Evolutionary conservation across 2,329 filamentous ascomycete genomes (phyloP).

Genomic region (Xylariaceae sp.): DNA sequence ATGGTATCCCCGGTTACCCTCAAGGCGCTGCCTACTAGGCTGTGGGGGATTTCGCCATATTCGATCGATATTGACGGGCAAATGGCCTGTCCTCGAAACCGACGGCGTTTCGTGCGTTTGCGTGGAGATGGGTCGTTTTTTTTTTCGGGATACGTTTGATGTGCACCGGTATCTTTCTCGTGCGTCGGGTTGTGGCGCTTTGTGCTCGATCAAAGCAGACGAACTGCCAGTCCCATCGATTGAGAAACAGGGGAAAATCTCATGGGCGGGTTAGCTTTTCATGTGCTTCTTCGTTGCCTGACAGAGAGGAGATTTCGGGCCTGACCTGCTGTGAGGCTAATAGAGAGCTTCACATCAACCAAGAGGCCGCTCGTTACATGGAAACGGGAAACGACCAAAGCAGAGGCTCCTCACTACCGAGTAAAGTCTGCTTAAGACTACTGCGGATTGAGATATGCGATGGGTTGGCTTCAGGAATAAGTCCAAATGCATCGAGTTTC

Average conservation of each 20-base stretch:
- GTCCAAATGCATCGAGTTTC: background rate
- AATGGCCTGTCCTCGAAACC: background rate
- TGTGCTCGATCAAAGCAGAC: background rate
- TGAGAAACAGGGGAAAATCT: constrained; percentile 6
- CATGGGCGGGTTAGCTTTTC: constrained; percentile 14
- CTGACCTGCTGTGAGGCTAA: constrained; percentile 20
- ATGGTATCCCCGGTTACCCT: constrained; percentile 15
- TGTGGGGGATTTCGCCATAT: background rate
- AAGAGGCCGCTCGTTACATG: constrained; percentile 10
- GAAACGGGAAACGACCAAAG: constrained; percentile 3
- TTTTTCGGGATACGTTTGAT: constrained; percentile 4
- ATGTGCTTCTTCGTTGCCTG: constrained; percentile 21
- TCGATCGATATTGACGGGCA: background rate
- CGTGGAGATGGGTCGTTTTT: background rate
- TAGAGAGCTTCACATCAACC: constrained; percentile 11
- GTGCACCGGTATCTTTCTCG: constrained; percentile 1
- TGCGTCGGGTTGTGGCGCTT: background rate
- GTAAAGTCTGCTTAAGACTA: background rate
- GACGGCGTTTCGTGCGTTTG: background rate
- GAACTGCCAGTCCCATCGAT: background rate
- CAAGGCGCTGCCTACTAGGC: constrained; percentile 24
- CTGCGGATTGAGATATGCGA: constrained; percentile 10
- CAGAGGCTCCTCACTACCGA: background rate
- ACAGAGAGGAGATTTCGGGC: constrained; percentile 20
- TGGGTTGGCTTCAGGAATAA: constrained; percentile 1